Base-by-base conservation (phyloP, 371 early-diverging fungal species). In the Capillidium rhysosporum region DNA sequence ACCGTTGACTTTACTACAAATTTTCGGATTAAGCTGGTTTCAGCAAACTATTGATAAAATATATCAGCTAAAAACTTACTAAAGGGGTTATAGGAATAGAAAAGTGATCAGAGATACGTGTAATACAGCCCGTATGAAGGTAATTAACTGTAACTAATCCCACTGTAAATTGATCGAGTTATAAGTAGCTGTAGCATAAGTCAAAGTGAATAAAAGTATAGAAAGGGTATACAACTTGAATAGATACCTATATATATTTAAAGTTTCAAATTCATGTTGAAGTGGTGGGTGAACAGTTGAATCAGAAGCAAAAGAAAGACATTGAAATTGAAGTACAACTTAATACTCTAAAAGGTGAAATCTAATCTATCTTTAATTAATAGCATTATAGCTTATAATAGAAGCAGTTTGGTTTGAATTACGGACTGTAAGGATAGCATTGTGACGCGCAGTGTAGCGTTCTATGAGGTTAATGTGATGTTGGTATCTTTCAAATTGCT, bases 381-480 rank as follows among this genome's bases (percentile, higher is more conserved):
- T 18, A 64, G 59, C 7, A 72, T 67, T 5, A 75, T 74, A 2
- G 74, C 68, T 61, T 73, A 86, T 1, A 86, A 56, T 7, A 75
- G 69, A 26, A 82, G 78, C 0, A 82, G 69, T 62, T 85, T 85
- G 49, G 88, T 86, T 51, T 79, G 74, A 24, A 87, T 65, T 49
- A 84, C 80, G 9, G 77, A 65, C 45, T 80, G 77, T 18, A 87
- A 71, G 4, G 77, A 69, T 56, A 84, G 65, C 24, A 70, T 38
- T 10, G 38, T 30, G 44, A 48, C 46, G n/a, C 56, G 54, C 18
- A 53, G 21, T 0, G 56, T 54, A 16, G 48, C 10, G 12, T 21
- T 21, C 40, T 21, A 51, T 16, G 53, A 40, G 7, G 43, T 18
- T 18, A 7, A 18, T 16, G 43, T 8, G 8, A 43, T 43, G 18